Conservation (phyloP, 495 filamentous ascomycete genomes). For the Penicillium nucicola region DNA sequence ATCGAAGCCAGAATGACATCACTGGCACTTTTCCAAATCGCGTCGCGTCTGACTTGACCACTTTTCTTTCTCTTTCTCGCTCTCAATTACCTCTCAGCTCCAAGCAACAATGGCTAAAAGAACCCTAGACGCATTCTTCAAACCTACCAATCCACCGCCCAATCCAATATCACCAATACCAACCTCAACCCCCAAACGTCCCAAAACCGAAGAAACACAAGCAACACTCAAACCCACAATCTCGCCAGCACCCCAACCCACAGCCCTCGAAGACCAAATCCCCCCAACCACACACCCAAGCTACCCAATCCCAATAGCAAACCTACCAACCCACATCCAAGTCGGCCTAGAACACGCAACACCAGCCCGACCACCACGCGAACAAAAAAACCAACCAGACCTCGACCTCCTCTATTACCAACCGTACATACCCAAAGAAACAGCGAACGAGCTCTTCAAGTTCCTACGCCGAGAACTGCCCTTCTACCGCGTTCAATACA, state of each 20-base stretch:
- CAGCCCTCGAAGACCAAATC: constrained; percentile 1
- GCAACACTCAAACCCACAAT: not conserved
- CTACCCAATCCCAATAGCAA: constrained; percentile 61
- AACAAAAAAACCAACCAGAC: constrained; percentile 59
- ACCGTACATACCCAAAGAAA: constrained; percentile 54
- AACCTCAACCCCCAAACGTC: constrained; percentile 6
- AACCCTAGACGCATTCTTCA: constrained; percentile 28
- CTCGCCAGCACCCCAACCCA: not conserved
- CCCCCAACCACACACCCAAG: constrained; percentile 41
- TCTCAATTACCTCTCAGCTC: not conserved
- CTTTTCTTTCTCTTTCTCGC: not conserved
- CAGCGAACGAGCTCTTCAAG: constrained; percentile 57
- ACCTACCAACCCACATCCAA: constrained; percentile 46
- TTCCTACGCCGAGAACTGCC: constrained; percentile 61
- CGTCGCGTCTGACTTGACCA: not conserved
- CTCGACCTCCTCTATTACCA: constrained; percentile 67
- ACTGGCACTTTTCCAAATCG: not conserved
- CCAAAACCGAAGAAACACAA: constrained; percentile 8
- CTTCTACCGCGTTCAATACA: constrained; percentile 72
- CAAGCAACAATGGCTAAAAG: constrained; percentile 21
- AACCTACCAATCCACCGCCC: not conserved
- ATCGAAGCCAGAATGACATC: constrained; percentile 7
- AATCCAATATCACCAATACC: not conserved
- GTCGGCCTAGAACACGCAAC: constrained; percentile 29
- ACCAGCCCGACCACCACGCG: constrained; percentile 10